phyloP scores from a whole-genome alignment of 1,139 yeast species.

The Suhomyces bribrorum region DNA sequence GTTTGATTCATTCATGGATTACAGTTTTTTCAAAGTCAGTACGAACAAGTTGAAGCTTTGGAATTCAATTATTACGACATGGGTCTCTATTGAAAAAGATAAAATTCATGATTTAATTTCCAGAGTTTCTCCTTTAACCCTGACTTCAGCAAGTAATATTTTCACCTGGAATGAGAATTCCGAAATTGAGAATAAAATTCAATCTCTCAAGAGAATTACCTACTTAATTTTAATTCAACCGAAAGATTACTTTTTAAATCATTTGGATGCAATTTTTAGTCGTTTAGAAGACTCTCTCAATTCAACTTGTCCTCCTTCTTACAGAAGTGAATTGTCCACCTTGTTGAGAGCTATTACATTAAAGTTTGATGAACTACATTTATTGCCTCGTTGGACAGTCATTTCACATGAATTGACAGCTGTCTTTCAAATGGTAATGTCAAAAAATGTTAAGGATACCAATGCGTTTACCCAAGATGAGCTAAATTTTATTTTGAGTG shows the following conservation, averaged over 20 bases:
- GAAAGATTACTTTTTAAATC: conserved; percentile 52
- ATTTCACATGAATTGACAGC: conserved; percentile 61
- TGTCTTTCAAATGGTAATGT: conserved; percentile 46
- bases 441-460: conserved; percentile 30
- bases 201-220: conserved; percentile 57
- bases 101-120: conserved; percentile 56
- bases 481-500: conserved; percentile 49
- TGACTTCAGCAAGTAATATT: conserved; percentile 54
- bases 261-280: conserved; percentile 51
- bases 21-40: conserved; percentile 42
- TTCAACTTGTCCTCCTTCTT: conserved; percentile 34
- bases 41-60: conserved; percentile 39
- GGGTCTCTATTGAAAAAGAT: conserved; percentile 64
- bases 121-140: conserved; percentile 49
- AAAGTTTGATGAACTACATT: conserved; percentile 62
- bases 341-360: conserved; percentile 65
- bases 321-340: conserved; percentile 50
- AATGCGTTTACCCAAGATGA: conserved; percentile 37
- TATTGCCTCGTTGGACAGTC: conserved; percentile 70
- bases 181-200: conserved; percentile 53
- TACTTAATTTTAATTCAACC: conserved; percentile 65
- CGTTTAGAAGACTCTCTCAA: conserved; percentile 48
- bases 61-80: conserved; percentile 51
- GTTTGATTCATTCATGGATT: conserved; percentile 54
- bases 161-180: conserved; percentile 77